These are phyloP conservation scores for Aspergillus glaucus DNA, from an alignment of 2,329 filamentous ascomycete species.

Conservation along the genomic window DNA sequence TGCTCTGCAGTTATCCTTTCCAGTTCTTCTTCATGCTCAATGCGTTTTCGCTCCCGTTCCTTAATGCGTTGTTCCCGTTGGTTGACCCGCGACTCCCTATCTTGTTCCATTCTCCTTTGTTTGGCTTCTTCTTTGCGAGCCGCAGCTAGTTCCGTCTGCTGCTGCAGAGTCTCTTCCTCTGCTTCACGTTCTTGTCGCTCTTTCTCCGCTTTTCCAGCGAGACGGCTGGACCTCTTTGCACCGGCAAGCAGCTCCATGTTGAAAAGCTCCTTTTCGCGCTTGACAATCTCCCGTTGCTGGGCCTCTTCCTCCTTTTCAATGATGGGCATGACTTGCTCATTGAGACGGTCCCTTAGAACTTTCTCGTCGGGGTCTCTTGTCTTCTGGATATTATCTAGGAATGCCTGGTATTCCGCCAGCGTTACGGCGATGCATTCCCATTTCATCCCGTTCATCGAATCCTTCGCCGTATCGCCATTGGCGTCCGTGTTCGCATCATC, in stretches of 20 bases:
- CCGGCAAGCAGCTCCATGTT: slow-evolving; percentile 82
- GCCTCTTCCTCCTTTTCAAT: slow-evolving; percentile 68
- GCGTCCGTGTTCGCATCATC: slow-evolving; percentile 40
- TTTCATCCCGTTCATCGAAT: slow-evolving; percentile 66
- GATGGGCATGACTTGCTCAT: slow-evolving; percentile 74
- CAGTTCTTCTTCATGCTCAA: slow-evolving; percentile 78
- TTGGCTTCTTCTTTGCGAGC: slow-evolving; percentile 54
- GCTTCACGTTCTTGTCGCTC: slow-evolving; percentile 67
- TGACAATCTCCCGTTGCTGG: slow-evolving; percentile 65
- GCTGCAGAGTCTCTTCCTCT: slow-evolving; percentile 63
- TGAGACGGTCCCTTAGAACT: slow-evolving; percentile 62
- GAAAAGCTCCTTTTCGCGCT: slow-evolving; percentile 71
- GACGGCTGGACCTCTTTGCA: slow-evolving; percentile 85
- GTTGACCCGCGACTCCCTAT: slow-evolving; percentile 71
- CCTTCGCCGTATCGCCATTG: slow-evolving; percentile 39
- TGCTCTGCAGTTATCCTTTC: slow-evolving; percentile 71
- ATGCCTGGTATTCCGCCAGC: slow-evolving; percentile 65
- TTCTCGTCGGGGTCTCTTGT: slow-evolving; percentile 82
- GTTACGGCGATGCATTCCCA: slow-evolving; percentile 92
- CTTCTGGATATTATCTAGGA: slow-evolving; percentile 66
- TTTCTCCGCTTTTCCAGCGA: slow-evolving; percentile 74
- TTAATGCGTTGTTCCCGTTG: slow-evolving; percentile 79
- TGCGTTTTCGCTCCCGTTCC: slow-evolving; percentile 76
- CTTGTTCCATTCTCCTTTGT: slow-evolving; percentile 61
- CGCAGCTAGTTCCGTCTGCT: slow-evolving; percentile 57